Base-by-base conservation (phyloP, 768 basidiomycete species). In the Tephrocybe sp. region DNA sequence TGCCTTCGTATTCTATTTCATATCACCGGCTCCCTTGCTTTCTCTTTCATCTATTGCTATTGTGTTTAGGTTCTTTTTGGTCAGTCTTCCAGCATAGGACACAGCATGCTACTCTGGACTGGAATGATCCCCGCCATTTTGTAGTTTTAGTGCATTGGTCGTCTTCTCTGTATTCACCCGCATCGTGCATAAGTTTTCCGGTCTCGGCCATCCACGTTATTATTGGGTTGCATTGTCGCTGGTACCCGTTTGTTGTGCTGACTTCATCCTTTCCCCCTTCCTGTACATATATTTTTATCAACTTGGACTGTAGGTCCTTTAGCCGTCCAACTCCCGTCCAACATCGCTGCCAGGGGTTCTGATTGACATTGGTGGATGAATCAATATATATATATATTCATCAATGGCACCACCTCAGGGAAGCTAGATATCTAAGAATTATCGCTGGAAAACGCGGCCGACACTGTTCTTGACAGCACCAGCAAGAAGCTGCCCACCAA, bases 381-480 rank as follows among this genome's bases (percentile, higher is more conserved):
- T 55, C 54, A 46, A 56, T 52, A 42, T 42, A 47, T 42, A 38
- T 54, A 47, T 38, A 12, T 25, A 41, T 44, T 38, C 36, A 34
- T 34, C 26, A 13, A 43, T 43, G 32, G n/a, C n/a, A n/a, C n/a
- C n/a, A n/a, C n/a, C 51, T 51, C 43, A 45, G 19, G 16, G 13
- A 18, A 28, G 9, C 6, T 19, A 16, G 12, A 24, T 27, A n/a
- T 4, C 22, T 21, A 36, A 38, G 2, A 12, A 24, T 44, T 42
- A 51, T 30, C 49, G 38, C 63, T 59, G 78, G 60, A 97, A 88
- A 40, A 95, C 76, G 51, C 81, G 78, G 16, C 91, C 84, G 12
- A 96, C 80, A 24, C 89, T 80, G 60, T 82, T 89, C 72, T 87
- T 87, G 32, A 98, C 83, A 4, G 89, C 83, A 1, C 92, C 84